Evolutionary conservation across 2,329 filamentous ascomycete species (phyloP).

Genomic region (Calonectria montana): DNA sequence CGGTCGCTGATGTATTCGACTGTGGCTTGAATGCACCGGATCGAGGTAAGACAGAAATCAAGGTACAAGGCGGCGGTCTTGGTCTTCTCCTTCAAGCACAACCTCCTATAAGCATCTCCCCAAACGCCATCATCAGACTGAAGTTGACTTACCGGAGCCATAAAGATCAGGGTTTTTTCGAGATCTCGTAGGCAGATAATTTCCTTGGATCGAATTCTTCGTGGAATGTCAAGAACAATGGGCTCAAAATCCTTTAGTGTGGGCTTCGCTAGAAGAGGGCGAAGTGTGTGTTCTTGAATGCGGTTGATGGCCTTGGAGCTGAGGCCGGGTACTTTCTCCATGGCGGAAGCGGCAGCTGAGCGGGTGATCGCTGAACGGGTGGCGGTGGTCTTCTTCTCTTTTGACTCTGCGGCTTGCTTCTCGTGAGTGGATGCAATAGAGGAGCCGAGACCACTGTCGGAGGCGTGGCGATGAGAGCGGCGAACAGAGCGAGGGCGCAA

Average conservation of each 20-base stretch:
- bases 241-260: constrained; percentile 83
- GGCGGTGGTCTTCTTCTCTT: constrained; percentile 57
- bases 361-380: constrained; percentile 65
- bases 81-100: constrained; percentile 81
- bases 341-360: constrained; percentile 63
- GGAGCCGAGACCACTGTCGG: constrained; percentile 89
- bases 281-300: constrained; percentile 83
- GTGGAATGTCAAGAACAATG: constrained; percentile 81
- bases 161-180: constrained; percentile 91
- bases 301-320: constrained; percentile 77
- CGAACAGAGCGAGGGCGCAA: constrained; percentile 67
- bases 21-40: constrained; percentile 89
- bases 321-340: constrained; percentile 68
- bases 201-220: constrained; percentile 83
- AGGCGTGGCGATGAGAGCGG: constrained; percentile 74
- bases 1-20: constrained; percentile 87
- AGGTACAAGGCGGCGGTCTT: constrained; percentile 79
- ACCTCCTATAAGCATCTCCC: constrained; percentile 76
- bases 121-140: constrained; percentile 66
- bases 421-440: constrained; percentile 75
- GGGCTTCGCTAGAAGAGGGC: constrained; percentile 79
- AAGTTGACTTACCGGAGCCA: constrained; percentile 89
- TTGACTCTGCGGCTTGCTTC: constrained; percentile 57
- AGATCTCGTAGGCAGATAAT: constrained; percentile 93
- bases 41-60: constrained; percentile 89